Evolutionary conservation across 164 flowering plant species (phyloP), one percentile per base, ranked within the genome.

Genomic region (Berberis vulgaris): DNA sequence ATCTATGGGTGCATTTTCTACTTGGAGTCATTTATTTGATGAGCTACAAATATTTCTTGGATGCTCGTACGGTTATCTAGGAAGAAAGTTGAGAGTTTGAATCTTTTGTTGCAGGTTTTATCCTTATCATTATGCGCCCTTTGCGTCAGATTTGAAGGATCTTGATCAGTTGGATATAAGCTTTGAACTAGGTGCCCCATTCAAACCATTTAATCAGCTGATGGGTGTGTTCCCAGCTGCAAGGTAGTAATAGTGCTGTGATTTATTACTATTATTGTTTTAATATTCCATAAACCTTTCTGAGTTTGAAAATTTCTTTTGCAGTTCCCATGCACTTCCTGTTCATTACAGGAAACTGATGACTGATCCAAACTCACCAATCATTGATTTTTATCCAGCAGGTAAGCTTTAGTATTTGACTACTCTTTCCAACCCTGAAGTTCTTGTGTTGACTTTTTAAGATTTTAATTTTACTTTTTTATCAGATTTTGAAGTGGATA

Each of bases 161-260:
- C 85, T 94, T 65, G 87, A 68, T 52, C 72, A 85, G 77, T 60
- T 94, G 73, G 50, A 86, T 61, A 89, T 91, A 65, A 76, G 67
- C 49, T 94, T 94, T 78, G 83, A 89, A 49, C 66, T 89, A 40
- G 99, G 99, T 49, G 50, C 91, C 61, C 99, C 99, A 7, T 94
- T 94, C 71, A 94, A 86, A 69, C 99, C 99, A 60, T 91, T 94
- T 69, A 82, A 86, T 79, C 99, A 94, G 71, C 81, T 94, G 7
- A 71, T 94, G 73, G 99, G 96, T 12, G 99, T 94, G 45, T 94
- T 94, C 67, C 99, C 99, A 50, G 99, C 97, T 66, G 97, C 99
- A 71, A 94, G 99, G 99, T 94, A 63, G 66, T 41, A 43, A 26
- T 53, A 0, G 8, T 68, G 49, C 49, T 6, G 47, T n/a, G 45